A percentile compares a stretch with the other conserved stretches of the same genome.
Conservation (phyloP, 148 eudicot genomes). For the Limonium bicolor region DNA sequence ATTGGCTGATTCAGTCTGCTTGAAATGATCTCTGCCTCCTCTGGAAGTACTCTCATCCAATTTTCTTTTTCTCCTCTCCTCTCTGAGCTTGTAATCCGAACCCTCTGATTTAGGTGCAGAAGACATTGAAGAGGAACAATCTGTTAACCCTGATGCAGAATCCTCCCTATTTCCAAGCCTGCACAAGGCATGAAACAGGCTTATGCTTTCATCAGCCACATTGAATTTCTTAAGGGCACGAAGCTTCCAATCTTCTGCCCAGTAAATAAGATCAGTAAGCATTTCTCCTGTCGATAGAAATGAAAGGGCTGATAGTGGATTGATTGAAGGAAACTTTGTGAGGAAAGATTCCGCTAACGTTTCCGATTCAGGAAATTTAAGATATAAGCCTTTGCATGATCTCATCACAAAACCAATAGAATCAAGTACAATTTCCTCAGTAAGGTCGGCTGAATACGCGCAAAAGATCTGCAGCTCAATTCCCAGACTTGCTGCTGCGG, state of each 20-base stretch:
- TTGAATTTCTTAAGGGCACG: constrained; percentile 36
- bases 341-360: constrained; percentile 81
- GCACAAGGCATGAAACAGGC: constrained; percentile 42
- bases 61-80: constrained; percentile 35
- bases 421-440: constrained; percentile 67
- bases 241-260: constrained; percentile 41
- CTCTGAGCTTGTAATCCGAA: constrained; percentile 17
- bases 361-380: constrained; percentile 76
- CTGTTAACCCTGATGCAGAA: constrained; percentile 71
- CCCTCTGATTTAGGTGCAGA: constrained; percentile 58
- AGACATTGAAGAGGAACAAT: constrained; percentile 83
- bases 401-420: constrained; percentile 34
- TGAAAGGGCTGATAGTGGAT: constrained; percentile 93
- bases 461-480: constrained; percentile 63
- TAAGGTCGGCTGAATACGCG: constrained; percentile 63
- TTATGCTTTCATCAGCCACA: constrained; percentile 58
- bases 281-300: constrained; percentile 47
- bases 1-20: constrained; percentile 11
- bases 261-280: constrained; percentile 52
- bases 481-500: constrained; percentile 79
- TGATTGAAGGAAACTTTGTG: constrained; percentile 67
- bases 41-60: constrained; percentile 10
- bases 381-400: constrained; percentile 27
- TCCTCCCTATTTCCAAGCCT: constrained; percentile 81
- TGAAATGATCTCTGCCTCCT: constrained; percentile 19